Percentiles rank a stretch among this genome's conserved stretches.
These are phyloP conservation scores for Aureobasidium sp. DNA, from an alignment of 2,329 filamentous ascomycete genomes.

Conservation along the genomic window DNA sequence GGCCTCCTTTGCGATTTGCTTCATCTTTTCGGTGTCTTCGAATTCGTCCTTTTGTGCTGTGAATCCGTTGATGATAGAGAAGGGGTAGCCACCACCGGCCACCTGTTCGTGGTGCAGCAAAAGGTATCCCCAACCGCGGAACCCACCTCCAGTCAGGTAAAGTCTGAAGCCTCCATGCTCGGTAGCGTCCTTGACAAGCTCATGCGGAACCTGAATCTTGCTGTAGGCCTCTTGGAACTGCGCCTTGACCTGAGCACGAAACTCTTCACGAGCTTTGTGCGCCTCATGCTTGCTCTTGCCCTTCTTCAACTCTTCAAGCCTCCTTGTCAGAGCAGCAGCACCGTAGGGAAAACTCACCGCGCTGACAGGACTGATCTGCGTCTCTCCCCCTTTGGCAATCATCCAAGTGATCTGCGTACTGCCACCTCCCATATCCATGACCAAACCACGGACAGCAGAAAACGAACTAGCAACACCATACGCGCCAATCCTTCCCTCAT, in stretches of 20 bases:
- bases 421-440: constrained; percentile 73
- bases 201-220: constrained; percentile 1
- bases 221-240: constrained; percentile 36
- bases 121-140: constrained; percentile 83
- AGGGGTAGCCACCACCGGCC: constrained; percentile 64
- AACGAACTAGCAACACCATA: constrained; percentile 70
- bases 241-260: constrained; percentile 12
- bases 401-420: constrained; percentile 60
- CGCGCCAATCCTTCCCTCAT: constrained; percentile 71
- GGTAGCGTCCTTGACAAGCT: constrained; percentile 29
- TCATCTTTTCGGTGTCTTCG: constrained; percentile 41
- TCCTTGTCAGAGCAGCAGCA: constrained; percentile 52
- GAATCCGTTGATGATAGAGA: constrained; percentile 75
- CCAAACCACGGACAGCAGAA: constrained; percentile 56
- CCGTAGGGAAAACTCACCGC: constrained; percentile 58
- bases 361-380: constrained; percentile 41
- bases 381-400: constrained; percentile 35
- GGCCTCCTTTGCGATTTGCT: constrained; percentile 29
- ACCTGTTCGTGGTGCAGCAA: constrained; percentile 69
- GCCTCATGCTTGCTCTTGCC: constrained; percentile 22
- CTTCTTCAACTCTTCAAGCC: constrained; percentile 32
- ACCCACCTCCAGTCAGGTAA: constrained; percentile 83
- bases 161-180: constrained; percentile 51
- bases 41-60: constrained; percentile 56
- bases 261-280: constrained; percentile 28